phyloP scores from a whole-genome alignment of 2,329 filamentous ascomycete genomes.

The Metarhizium anisopliae region DNA sequence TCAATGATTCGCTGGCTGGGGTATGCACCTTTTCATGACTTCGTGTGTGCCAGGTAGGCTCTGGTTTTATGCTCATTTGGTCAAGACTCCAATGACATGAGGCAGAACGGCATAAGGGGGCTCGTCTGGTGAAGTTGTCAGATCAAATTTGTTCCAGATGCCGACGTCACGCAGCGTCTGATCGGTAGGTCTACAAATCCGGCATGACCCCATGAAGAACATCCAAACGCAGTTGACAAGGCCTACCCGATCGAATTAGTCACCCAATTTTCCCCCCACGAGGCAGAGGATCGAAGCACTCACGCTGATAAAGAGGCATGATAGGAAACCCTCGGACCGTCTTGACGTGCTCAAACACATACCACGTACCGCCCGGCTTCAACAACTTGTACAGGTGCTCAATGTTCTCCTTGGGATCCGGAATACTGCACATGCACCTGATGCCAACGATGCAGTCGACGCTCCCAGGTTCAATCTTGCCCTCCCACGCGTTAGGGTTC shows the following conservation, averaged over 20 bases:
- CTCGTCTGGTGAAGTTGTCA: constrained; percentile 31
- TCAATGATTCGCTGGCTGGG: background rate
- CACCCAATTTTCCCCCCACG: background rate
- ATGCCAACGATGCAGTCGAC: constrained; percentile 53
- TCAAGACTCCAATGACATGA: constrained; percentile 42
- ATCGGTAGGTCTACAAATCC: constrained; percentile 39
- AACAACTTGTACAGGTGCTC: constrained; percentile 46
- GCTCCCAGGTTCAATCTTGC: constrained; percentile 38
- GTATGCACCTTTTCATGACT: background rate
- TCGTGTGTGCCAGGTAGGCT: background rate
- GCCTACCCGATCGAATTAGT: constrained; percentile 21
- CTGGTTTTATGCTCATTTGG: constrained; percentile 29
- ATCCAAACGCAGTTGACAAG: constrained; percentile 46
- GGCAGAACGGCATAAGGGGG: constrained; percentile 35
- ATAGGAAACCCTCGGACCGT: constrained; percentile 27
- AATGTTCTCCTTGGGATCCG: constrained; percentile 47
- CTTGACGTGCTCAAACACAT: constrained; percentile 53
- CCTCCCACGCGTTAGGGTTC: constrained; percentile 30
- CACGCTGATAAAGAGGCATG: constrained; percentile 42
- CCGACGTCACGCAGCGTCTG: constrained; percentile 38
- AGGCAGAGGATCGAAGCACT: constrained; percentile 16
- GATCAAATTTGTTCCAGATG: constrained; percentile 39
- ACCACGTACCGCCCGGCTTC: constrained; percentile 54
- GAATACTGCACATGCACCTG: constrained; percentile 55
- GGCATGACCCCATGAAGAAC: constrained; percentile 40